These are phyloP conservation scores for Penicillium sp. DNA, from an alignment of 2,329 filamentous ascomycete genomes.

Conservation along the genomic window DNA sequence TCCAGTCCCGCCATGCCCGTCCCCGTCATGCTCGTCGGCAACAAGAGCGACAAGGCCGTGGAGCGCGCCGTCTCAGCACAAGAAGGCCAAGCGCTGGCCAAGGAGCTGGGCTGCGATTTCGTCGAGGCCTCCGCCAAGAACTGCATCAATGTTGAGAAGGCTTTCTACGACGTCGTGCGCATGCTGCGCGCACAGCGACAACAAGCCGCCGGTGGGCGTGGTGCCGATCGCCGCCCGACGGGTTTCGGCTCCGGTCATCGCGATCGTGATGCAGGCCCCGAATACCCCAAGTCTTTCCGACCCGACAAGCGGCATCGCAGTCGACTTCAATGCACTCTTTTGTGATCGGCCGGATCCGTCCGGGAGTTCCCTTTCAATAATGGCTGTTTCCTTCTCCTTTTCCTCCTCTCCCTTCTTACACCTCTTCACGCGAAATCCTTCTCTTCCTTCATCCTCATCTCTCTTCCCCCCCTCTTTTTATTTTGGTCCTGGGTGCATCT, in stretches of 20 bases:
- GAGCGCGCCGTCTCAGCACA: slow-evolving; percentile 96
- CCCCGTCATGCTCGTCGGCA: slow-evolving; percentile 96
- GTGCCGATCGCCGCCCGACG: slow-evolving; percentile 39
- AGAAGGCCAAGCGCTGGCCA: slow-evolving; percentile 87
- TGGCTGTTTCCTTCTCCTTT: slow-evolving; percentile 12
- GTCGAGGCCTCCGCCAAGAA: slow-evolving; percentile 97
- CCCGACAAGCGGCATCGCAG: slow-evolving; percentile 43
- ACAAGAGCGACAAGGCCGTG: slow-evolving; percentile 96
- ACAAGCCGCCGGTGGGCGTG: slow-evolving; percentile 39
- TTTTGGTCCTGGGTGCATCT: slow-evolving; percentile 29
- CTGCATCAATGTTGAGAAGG: slow-evolving; percentile 97
- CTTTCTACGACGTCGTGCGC: slow-evolving; percentile 95
- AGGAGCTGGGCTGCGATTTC: slow-evolving; percentile 92
- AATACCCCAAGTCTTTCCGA: slow-evolving; percentile 43
- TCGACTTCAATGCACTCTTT: slow-evolving; percentile 38
- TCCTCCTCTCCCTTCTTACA: not conserved
- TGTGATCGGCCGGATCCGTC: slow-evolving; percentile 33
- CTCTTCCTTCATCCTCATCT: not conserved
- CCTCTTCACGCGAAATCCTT: not conserved
- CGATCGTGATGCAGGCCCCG: slow-evolving; percentile 39
- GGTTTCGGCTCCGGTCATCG: slow-evolving; percentile 36
- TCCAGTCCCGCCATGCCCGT: slow-evolving; percentile 64
- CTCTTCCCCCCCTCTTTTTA: not conserved
- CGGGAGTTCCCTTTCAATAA: slow-evolving; percentile 10
- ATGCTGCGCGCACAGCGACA: slow-evolving; percentile 83